Evolutionary conservation across 768 basidiomycete species (phyloP).

Genomic region (Lyophyllum shimeji): DNA sequence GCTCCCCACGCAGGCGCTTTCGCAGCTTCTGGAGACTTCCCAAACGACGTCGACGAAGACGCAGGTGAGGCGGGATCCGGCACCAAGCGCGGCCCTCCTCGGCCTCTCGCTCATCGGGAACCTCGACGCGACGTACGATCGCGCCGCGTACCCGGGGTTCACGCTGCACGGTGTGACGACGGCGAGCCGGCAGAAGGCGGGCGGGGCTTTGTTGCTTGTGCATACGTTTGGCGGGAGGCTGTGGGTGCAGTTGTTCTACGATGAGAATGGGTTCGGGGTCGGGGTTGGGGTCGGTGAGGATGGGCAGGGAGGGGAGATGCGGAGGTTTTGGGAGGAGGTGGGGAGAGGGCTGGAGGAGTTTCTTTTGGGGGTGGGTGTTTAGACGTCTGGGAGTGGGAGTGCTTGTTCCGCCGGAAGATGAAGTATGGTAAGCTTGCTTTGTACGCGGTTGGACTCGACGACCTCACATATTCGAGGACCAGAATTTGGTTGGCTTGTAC

Average conservation of each 20-base stretch:
- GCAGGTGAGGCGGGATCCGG: no score
- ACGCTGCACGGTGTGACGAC: conserved; percentile 61
- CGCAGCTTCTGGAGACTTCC: neutral
- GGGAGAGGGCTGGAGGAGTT: conserved; percentile 20
- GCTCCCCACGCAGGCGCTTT: neutral
- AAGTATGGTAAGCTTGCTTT: no score
- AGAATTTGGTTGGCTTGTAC: no score
- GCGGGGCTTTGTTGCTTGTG: conserved; percentile 61
- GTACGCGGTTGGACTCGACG: no score
- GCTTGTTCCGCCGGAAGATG: no score
- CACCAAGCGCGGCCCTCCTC: conserved; percentile 37
- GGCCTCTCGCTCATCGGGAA: conserved; percentile 72
- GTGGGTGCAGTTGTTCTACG: conserved; percentile 44
- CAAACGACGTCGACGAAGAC: neutral
- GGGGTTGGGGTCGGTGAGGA: no score
- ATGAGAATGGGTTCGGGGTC: conserved; percentile 26
- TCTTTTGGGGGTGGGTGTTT: no score
- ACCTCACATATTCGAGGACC: no score
- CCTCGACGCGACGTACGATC: conserved; percentile 62
- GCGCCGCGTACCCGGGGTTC: conserved; percentile 43
- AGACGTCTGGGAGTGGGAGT: no score
- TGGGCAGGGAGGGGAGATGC: conserved; percentile 16
- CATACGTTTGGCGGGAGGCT: conserved; percentile 61
- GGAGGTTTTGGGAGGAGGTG: conserved; percentile 28
- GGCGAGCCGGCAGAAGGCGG: conserved; percentile 60